Conservation (phyloP, 129 eudicot genomes). For the Helichrysum umbraculigerum region DNA sequence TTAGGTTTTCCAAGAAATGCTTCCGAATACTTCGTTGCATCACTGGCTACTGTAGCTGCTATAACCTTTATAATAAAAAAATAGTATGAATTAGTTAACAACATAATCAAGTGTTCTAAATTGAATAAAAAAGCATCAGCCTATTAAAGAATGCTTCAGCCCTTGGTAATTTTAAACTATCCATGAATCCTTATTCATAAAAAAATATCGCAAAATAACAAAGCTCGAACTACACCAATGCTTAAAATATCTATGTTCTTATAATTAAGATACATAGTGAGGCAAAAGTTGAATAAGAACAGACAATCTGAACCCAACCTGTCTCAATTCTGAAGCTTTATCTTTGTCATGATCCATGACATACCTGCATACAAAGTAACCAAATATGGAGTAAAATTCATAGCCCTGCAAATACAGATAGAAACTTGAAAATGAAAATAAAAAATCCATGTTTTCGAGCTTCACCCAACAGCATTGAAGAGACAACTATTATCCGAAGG, state of each 20-base stretch:
- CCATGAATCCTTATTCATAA: not conserved
- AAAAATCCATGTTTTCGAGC: not conserved
- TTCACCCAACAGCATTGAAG: conserved; percentile 94
- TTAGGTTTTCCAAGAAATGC: conserved; percentile 89
- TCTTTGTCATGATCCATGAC: conserved; percentile 88
- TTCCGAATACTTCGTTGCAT: conserved; percentile 83
- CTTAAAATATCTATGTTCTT: not conserved
- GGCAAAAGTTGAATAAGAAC: not conserved
- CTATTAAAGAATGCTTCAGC: no score
- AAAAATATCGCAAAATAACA: not conserved
- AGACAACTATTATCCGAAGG: conserved; percentile 99
- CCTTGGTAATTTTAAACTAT: no score
- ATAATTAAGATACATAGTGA: not conserved
- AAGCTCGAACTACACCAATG: not conserved
- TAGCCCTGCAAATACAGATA: not conserved
- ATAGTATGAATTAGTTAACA: conserved; percentile 16
- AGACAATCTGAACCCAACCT: conserved; percentile 45
- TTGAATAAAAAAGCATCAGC: not conserved
- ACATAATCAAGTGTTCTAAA: not conserved
- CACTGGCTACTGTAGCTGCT: conserved; percentile 93
- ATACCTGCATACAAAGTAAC: conserved; percentile 51
- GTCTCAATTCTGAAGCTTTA: conserved; percentile 84
- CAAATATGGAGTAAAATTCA: conserved; percentile 7
- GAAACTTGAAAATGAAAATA: not conserved
- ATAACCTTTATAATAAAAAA: conserved; percentile 60